A percentile compares a stretch with the other conserved stretches of the same genome.
Conservation (phyloP, 192 early-diverging fungal species). For the Coemansia erecta region DNA sequence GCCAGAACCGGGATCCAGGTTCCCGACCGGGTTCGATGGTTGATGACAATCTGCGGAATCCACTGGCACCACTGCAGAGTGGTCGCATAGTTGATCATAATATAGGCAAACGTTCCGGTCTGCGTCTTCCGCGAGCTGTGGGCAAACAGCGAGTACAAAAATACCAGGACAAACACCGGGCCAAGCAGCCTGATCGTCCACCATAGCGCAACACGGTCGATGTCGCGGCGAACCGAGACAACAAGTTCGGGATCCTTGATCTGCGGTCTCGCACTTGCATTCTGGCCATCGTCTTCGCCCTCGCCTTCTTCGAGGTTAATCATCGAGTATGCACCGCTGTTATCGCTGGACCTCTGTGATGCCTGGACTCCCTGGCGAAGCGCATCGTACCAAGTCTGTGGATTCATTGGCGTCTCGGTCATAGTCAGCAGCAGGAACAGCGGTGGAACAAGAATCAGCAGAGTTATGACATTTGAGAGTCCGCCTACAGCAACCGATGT, state of each 20-base stretch:
- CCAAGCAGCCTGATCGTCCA: background rate
- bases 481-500: background rate
- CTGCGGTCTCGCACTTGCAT: background rate
- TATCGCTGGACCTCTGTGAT: background rate
- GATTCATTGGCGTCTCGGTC: constrained; percentile 1
- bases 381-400: background rate
- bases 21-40: background rate
- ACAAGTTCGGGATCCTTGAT: background rate
- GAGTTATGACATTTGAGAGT: background rate
- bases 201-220: background rate
- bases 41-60: constrained; percentile 8
- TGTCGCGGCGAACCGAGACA: background rate
- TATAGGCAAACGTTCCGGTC: background rate
- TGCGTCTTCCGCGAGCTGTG: background rate
- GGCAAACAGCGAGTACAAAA: background rate
- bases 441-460: background rate
- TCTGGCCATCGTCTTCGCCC: background rate
- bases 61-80: constrained; percentile 5
- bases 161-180: background rate
- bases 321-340: background rate
- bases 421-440: background rate
- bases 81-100: constrained; percentile 1
- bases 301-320: background rate
- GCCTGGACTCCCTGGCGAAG: background rate
- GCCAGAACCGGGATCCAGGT: background rate